Evolutionary conservation across 2,329 filamentous ascomycete species (phyloP).

Genomic region (Pseudonectria buxi): DNA sequence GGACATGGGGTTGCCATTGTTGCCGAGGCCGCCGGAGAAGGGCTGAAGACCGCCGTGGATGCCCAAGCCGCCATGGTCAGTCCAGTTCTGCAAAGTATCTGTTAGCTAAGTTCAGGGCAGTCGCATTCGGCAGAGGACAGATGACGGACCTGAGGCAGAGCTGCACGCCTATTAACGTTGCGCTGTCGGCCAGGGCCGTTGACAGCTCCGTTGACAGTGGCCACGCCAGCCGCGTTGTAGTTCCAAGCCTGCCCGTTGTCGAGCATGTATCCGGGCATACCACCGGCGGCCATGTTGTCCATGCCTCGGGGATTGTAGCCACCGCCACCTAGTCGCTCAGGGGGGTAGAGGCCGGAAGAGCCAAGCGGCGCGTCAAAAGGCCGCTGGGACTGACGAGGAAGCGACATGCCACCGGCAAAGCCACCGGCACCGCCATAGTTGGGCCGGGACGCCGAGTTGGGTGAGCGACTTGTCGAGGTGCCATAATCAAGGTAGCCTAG

Average conservation of each 20-base stretch:
- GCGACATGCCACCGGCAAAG: slow-evolving; percentile 43
- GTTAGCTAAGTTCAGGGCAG: slow-evolving; percentile 9
- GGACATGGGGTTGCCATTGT: slow-evolving; percentile 25
- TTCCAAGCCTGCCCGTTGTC: slow-evolving; percentile 78
- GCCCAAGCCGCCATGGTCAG: slow-evolving; percentile 38
- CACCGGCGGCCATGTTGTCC: slow-evolving; percentile 36
- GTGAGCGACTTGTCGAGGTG: slow-evolving; percentile 52
- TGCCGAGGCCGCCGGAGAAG: slow-evolving; percentile 29
- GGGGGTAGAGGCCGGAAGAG: slow-evolving; percentile 59
- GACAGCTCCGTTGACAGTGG: slow-evolving; percentile 55
- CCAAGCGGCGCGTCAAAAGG: slow-evolving; percentile 68
- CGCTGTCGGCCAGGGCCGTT: slow-evolving; percentile 55
- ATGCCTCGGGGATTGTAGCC: slow-evolving; percentile 53
- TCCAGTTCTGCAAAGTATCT: slow-evolving; percentile 38
- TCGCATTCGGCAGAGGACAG: neutral
- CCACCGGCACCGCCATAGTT: slow-evolving; percentile 39
- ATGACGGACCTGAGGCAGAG: slow-evolving; percentile 65
- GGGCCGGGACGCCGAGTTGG: slow-evolving; percentile 58
- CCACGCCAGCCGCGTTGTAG: slow-evolving; percentile 61
- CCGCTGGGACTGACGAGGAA: slow-evolving; percentile 54
- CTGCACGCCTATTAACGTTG: slow-evolving; percentile 48
- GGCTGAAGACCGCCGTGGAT: slow-evolving; percentile 34
- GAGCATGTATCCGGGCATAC: slow-evolving; percentile 44
- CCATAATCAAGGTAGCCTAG: slow-evolving; percentile 66
- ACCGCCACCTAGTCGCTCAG: slow-evolving; percentile 56